Percentiles rank a stretch among this genome's conserved stretches.
phyloP scores from a whole-genome alignment of 176 grass and related monocot genomes.

The Tillandsia fasciculata region DNA sequence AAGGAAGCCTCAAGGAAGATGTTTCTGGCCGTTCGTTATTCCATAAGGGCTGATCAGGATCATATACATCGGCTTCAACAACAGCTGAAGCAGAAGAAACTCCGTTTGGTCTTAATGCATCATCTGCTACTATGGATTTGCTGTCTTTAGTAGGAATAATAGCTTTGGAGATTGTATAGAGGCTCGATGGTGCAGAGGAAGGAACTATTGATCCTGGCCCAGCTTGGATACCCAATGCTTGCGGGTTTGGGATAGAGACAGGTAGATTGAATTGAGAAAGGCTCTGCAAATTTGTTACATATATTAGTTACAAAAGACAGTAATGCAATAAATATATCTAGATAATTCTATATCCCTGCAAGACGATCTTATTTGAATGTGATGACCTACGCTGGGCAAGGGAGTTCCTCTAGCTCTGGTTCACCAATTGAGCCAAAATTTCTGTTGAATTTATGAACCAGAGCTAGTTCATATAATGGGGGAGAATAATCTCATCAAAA shows the following conservation, averaged over 20 bases:
- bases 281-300: constrained; percentile 46
- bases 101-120: constrained; percentile 52
- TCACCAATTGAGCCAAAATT: too few relatives aligned
- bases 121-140: constrained; percentile 45
- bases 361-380: too few relatives aligned
- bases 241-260: constrained; percentile 45
- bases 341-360: too few relatives aligned
- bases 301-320: neutral
- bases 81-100: constrained; percentile 31
- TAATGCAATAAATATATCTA: neutral
- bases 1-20: constrained; percentile 39
- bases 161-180: constrained; percentile 30
- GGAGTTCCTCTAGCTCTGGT: too few relatives aligned
- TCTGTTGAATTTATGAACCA: neutral
- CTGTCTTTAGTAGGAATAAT: constrained; percentile 35
- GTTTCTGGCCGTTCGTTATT: constrained; percentile 52
- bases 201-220: constrained; percentile 31
- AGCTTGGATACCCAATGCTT: constrained; percentile 48
- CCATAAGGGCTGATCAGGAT: constrained; percentile 98
- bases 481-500: neutral
- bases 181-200: constrained; percentile 32
- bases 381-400: too few relatives aligned
- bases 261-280: constrained; percentile 92
- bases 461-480: neutral
- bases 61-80: constrained; percentile 85